Conservation (phyloP, 306 rosid species). For the Gleditsia sinensis region DNA sequence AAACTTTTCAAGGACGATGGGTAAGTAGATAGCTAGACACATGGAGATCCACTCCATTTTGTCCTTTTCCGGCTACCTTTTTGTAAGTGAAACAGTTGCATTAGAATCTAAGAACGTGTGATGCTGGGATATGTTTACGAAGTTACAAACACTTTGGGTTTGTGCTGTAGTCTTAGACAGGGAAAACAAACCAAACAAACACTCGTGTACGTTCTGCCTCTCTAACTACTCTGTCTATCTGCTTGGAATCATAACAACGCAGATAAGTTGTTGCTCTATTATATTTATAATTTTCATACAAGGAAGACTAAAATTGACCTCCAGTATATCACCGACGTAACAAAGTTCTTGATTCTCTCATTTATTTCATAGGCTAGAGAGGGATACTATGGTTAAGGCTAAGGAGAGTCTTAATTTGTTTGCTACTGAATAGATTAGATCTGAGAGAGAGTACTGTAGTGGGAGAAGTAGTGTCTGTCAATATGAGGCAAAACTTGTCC, state of each 20-base stretch:
- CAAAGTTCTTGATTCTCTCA: no score
- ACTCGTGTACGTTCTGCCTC: neutral
- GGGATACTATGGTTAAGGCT: no score
- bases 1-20: neutral
- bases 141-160: neutral
- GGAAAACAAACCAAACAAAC: neutral
- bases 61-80: neutral
- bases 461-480: neutral
- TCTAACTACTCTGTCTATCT: neutral
- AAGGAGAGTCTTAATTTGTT: no score
- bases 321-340: no score
- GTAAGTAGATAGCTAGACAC: neutral
- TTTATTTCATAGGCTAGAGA: no score
- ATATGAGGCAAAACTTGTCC: neutral
- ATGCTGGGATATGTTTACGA: neutral
- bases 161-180: neutral
- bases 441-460: neutral
- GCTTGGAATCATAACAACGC: neutral
- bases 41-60: neutral
- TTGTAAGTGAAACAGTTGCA: neutral
- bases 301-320: neutral
- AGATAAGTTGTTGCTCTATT: neutral
- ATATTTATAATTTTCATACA: neutral
- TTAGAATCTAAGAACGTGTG: slow-evolving; percentile 3
- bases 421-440: no score